Evolutionary conservation across 1,139 yeast species (phyloP), one percentile per base, ranked within the genome.

Genomic region (Pichia sp.): DNA sequence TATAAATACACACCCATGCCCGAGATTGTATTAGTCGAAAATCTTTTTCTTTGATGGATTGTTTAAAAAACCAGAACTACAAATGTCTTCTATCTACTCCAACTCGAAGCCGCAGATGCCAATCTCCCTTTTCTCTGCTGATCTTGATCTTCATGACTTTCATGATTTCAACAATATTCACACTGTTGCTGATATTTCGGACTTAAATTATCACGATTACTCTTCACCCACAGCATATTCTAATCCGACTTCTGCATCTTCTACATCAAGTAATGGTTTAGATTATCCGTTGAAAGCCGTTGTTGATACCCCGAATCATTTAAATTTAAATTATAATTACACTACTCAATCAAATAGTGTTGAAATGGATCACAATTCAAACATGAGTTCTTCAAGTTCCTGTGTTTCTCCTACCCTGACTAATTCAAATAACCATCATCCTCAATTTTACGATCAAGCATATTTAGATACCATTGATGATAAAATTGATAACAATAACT

Each of bases 331-430:
- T 18, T 36, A 36, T 11, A 36, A 19, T 19, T 36, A 36, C 19
- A 19, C n/a, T 14, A 19, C 25, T 4, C 14, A 18, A 19, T 9
- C 38, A n/a, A 11, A 36, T 36, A 25, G 14, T 11, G 25, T 19
- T 5, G 25, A 36, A 11, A 5, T 36, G 19, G 41, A 19, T 36
- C 41, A 18, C 3, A 19, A 8, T 19, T 36, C 41, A 10, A 36
- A 36, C 13, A 19, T 25, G 9, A 51, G 54, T 44, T 51, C 54
- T 16, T n/a, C 42, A 27, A 52, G 54, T 25, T 52, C 54, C 6
- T 47, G 53, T 27, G 53, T 52, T 19, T 52, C 55, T 31, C 55
- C 53, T 33, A 47, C 45, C 4, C 9, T 49, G 2, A 29, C 45
- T 10, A 44, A 34, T n/a, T 39, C 42, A 25, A 31, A 25, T 19